Conservation (phyloP, 176 grass and related monocot genomes). For the Oryza longistaminata region DNA sequence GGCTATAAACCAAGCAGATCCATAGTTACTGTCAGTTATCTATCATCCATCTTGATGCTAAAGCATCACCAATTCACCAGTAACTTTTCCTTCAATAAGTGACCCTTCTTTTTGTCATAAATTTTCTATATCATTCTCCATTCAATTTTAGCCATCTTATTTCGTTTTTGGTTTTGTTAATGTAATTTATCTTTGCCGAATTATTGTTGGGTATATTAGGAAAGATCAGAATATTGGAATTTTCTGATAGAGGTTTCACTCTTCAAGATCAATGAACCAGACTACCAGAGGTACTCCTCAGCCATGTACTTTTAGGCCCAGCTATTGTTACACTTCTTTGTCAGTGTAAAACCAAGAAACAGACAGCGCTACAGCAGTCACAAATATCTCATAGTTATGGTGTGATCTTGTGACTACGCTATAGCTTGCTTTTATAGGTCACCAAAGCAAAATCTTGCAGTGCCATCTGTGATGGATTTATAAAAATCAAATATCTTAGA, state of each 20-base stretch:
- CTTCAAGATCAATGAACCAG: neutral
- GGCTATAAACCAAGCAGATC: too few relatives aligned
- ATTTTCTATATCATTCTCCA: neutral
- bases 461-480: constrained; percentile 15
- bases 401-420: neutral
- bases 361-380: too few relatives aligned
- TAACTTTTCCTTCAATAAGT: neutral
- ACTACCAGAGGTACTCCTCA: neutral
- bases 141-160: neutral
- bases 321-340: too few relatives aligned
- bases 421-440: neutral
- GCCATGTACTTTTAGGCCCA: neutral
- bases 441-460: neutral
- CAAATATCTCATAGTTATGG: neutral
- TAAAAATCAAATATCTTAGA: constrained; percentile 5
- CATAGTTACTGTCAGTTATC: neutral
- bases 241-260: neutral
- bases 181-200: neutral
- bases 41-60: neutral
- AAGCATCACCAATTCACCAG: neutral
- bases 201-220: neutral
- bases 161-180: neutral
- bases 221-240: neutral
- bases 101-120: neutral
- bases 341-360: too few relatives aligned